Evolutionary conservation across 345 rosid species (phyloP), one percentile per base, ranked within the genome.

Genomic region (Draba incana): DNA sequence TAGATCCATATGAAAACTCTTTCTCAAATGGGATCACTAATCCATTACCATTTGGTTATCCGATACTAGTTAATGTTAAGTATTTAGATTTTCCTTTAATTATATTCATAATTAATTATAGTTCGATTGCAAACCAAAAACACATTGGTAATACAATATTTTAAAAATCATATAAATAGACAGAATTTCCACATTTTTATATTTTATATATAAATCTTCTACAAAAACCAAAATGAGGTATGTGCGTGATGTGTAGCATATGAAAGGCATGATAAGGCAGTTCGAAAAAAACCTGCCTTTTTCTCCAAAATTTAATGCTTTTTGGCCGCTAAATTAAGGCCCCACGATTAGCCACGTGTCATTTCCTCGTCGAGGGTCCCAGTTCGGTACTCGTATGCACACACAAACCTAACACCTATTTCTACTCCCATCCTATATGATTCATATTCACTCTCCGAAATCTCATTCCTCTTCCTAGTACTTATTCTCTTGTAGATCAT

Each of bases 201-300:
- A 6, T 33, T 33, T 6, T 33, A 28, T 33, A 33, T 33, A 57
- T 35, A 57, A 49, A 57, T 25, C 15, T 25, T 45, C 4, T 13
- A 58, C 20, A 49, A 42, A 66, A 38, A 56, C 28, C 64, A 68
- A 64, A 64, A 68, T 5, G 79, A 62, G 71, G 79, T 70, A 62
- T 57, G 77, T 53, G 77, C 66, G 74, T 72, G 74, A 62, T 75
- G 79, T 64, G 44, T 66, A 51, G 70, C 82, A 79, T 79, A 79
- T 66, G 82, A 77, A 80, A 77, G 74, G 83, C 83, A 80, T 80
- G 83, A 80, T 64, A 50, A 66, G 74, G 81, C 81, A 76, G 77
- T 81, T 81, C 81, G 57, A 73, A 73, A 64, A 44, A 73, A 70
- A 63, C 77, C 74, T 71, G 63, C 77, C 77, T 73, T 57, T 70